Base-by-base conservation (phyloP, 148 eudicot genomes). In the Spergularia marina region DNA sequence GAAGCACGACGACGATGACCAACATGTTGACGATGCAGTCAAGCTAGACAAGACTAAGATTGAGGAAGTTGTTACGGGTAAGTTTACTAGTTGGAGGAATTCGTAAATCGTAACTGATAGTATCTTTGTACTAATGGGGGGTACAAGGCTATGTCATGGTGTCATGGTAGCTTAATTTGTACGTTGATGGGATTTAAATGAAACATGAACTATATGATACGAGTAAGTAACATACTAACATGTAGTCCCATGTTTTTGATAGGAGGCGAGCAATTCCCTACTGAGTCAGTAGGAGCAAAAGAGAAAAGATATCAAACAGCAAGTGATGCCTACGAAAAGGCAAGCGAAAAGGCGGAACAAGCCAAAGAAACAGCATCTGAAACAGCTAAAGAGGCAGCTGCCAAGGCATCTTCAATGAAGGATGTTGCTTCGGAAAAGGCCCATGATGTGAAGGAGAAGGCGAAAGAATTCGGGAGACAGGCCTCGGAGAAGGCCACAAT, bases 61-160 rank as follows among this genome's bases (percentile, higher is more conserved):
- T 68, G 36, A 76, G 21, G 56, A 76, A 51, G 69, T 76, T 47
- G 67, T 76, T 25, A 72, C 83, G 20, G 83, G 81, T 64, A 40
- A 36, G 40, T 53, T 11, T 44, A 44, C 49, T 9, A 44, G 7
- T 44, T 44, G 49, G 10, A 1, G 10, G 49, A 44, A 6, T 6
- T 44, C 49, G 49, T 5, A 5, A 4, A 41, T 5, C 44, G 6
- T 44, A 44, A 44, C 10, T 9, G 49, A 9, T 44, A 23, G 25
- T 23, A 44, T 30, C 36, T 30, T 30, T 30, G 36, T 30, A 30
- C 36, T 23, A 23, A 23, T 23, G 25, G 1, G 25, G 25, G 25
- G 25, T 23, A 23, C 25, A 23, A 23, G 25, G 0, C 25, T 23
- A 23, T 23, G 1, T 23, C 25, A 23, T 23, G 25, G 25, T 23